These are phyloP conservation scores for Stemphylium lycopersici DNA, from an alignment of 2,329 filamentous ascomycete species.

Conservation along the genomic window DNA sequence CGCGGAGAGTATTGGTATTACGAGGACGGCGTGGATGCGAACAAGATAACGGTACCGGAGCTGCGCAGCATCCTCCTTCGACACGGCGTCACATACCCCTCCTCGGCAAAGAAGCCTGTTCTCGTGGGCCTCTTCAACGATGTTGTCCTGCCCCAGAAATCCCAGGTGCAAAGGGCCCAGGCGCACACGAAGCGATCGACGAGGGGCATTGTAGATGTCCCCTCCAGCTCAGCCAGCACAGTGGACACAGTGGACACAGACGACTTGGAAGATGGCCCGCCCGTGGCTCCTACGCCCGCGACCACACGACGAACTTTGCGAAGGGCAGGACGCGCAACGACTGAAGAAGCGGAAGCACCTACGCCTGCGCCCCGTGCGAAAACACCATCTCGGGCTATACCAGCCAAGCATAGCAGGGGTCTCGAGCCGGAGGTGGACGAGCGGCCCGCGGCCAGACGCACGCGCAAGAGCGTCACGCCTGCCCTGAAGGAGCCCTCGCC, in stretches of 20 bases:
- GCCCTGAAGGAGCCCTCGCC: slow-evolving; percentile 53
- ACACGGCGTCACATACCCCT: slow-evolving; percentile 84
- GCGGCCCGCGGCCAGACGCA: slow-evolving; percentile 44
- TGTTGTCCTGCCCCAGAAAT: slow-evolving; percentile 77
- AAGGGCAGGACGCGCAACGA: slow-evolving; percentile 51
- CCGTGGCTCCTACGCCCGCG: slow-evolving; percentile 53
- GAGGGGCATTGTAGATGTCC: slow-evolving; percentile 76
- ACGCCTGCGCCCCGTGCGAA: slow-evolving; percentile 32
- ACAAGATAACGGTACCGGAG: slow-evolving; percentile 81
- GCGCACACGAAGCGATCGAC: slow-evolving; percentile 84
- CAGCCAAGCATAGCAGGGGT: slow-evolving; percentile 52
- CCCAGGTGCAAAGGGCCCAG: slow-evolving; percentile 75
- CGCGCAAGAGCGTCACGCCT: slow-evolving; percentile 48
- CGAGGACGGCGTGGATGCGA: slow-evolving; percentile 83
- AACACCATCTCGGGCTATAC: slow-evolving; percentile 47
- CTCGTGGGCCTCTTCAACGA: slow-evolving; percentile 84
- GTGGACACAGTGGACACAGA: slow-evolving; percentile 58
- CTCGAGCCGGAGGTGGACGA: slow-evolving; percentile 45
- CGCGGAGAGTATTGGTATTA: slow-evolving; percentile 66
- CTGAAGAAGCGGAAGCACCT: slow-evolving; percentile 42
- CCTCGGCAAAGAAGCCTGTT: slow-evolving; percentile 88
- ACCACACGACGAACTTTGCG: slow-evolving; percentile 36
- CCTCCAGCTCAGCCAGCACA: slow-evolving; percentile 69
- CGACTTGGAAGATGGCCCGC: slow-evolving; percentile 57
- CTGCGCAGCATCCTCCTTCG: slow-evolving; percentile 89